Conservation (phyloP, 2,329 filamentous ascomycete species). For the Clarireedia monteithiana region DNA sequence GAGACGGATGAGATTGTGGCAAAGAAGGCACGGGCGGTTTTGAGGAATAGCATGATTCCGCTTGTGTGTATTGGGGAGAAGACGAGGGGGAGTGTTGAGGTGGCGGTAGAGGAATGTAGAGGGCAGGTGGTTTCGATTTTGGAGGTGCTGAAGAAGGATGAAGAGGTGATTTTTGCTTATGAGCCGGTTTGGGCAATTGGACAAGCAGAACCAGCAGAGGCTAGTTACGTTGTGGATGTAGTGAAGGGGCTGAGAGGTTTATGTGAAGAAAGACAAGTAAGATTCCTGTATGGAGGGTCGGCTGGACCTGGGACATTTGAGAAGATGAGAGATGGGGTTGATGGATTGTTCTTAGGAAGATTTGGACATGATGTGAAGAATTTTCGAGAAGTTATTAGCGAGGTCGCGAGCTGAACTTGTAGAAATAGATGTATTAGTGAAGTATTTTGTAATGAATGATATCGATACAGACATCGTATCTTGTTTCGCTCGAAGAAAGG, state of each 20-base stretch:
- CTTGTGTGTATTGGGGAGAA: conserved; percentile 54
- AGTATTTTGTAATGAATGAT: no score
- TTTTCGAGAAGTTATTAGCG: conserved; percentile 63
- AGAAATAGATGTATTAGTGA: no score
- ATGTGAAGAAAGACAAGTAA: conserved; percentile 52
- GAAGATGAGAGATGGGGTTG: conserved; percentile 59
- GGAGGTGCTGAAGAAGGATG: conserved; percentile 52
- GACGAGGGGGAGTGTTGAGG: conserved; percentile 40
- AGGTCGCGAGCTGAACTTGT: conserved; percentile 34
- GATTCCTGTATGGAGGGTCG: conserved; percentile 76
- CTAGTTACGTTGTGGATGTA: conserved; percentile 65
- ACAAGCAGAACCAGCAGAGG: conserved; percentile 59
- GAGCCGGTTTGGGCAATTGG: conserved; percentile 58
- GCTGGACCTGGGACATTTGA: conserved; percentile 72
- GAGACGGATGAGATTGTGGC: conserved; percentile 61
- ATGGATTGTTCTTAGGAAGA: conserved; percentile 73
- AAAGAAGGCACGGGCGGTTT: conserved; percentile 61
- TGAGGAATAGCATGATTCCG: conserved; percentile 63
- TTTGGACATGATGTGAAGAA: conserved; percentile 72
- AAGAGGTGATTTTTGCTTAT: conserved; percentile 72
- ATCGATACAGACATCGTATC: no score
- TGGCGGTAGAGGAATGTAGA: conserved; percentile 58
- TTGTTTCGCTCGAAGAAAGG: no score
- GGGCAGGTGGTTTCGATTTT: conserved; percentile 46
- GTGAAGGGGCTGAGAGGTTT: conserved; percentile 33